Base-by-base conservation (phyloP, 305 asterid species). In the Stenogyne calaminthoides region DNA sequence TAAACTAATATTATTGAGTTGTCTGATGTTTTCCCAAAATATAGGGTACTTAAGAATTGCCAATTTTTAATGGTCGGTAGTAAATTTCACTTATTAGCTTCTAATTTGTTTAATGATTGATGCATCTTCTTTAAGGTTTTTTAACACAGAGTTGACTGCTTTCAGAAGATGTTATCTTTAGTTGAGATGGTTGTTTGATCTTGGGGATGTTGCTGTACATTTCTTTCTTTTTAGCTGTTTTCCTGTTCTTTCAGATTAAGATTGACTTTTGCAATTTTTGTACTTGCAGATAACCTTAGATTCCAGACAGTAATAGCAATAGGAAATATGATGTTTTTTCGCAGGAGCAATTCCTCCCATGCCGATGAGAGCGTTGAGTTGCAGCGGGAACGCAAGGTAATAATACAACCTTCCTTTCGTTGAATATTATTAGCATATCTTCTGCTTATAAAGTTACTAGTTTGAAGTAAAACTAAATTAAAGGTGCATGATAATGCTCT, bases 361-460 rank as follows among this genome's bases (percentile, higher is more conserved):
- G 89, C 78, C 22, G 87, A 73, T 73, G 89, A 78, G 69, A 80
- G 72, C 49, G 85, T 81, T 61, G 95, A 86, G 78, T 76, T 65
- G 77, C 88, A 81, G 80, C 83, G 59, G 12, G 85, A 80, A 65
- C 78, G 67, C 34, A 89, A 89, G 97, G 97, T 91, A 83, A 86
- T 70, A 64, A 42, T 40, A n/a, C n/a, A n/a, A n/a, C n/a, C n/a
- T n/a, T n/a, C n/a, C n/a, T n/a, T n/a, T n/a, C n/a, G n/a, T n/a
- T n/a, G n/a, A n/a, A n/a, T n/a, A n/a, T n/a, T n/a, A n/a, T n/a
- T n/a, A n/a, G n/a, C n/a, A n/a, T n/a, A n/a, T n/a, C n/a, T n/a
- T n/a, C n/a, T n/a, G n/a, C n/a, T n/a, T n/a, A n/a, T n/a, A n/a
- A n/a, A n/a, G n/a, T n/a, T n/a, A n/a, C n/a, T n/a, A n/a, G n/a